Percentiles rank a stretch among this genome's conserved stretches.
These are phyloP conservation scores for Nemania sp. DNA, from an alignment of 2,329 filamentous ascomycete genomes.

Conservation along the genomic window DNA sequence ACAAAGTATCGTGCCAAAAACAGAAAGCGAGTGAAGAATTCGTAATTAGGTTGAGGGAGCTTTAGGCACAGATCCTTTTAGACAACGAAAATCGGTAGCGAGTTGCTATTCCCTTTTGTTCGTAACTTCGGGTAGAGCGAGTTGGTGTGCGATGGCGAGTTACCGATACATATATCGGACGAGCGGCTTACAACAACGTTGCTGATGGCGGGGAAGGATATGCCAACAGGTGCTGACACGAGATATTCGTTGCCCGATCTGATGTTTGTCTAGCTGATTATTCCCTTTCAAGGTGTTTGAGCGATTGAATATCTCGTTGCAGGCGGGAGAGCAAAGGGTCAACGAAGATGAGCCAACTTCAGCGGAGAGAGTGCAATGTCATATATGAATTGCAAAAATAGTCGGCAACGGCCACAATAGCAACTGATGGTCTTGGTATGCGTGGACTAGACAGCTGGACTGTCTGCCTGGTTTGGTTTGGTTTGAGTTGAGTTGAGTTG, in stretches of 20 bases:
- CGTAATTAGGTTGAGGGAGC: conserved; percentile 36
- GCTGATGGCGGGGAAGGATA: conserved; percentile 3
- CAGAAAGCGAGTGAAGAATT: conserved; percentile 49
- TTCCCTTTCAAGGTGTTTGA: conserved; percentile 53
- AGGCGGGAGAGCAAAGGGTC: conserved; percentile 44
- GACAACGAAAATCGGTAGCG: conserved; percentile 36
- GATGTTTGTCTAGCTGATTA: conserved; percentile 41
- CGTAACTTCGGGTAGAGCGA: conserved; percentile 30
- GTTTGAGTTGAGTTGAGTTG: too few relatives aligned
- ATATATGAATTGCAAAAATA: conserved; percentile 33
- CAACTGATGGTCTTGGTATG: conserved; percentile 31
- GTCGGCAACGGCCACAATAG: conserved; percentile 34
- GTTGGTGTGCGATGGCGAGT: conserved; percentile 32
- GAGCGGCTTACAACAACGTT: conserved; percentile 11
- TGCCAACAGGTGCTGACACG: conserved; percentile 20
- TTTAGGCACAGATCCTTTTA: conserved; percentile 44
- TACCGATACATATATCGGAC: conserved; percentile 37
- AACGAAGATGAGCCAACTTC: conserved; percentile 46
- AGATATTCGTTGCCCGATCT: conserved; percentile 28
- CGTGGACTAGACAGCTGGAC: conserved; percentile 20
- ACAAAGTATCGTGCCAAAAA: conserved; percentile 44
- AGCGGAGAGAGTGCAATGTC: conserved; percentile 41
- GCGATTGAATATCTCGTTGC: conserved; percentile 52
- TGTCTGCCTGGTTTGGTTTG: conserved; percentile 15
- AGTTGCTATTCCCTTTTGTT: conserved; percentile 21